Conservation (phyloP, 2,329 filamentous ascomycete species). For the Fusarium sulawesiense region DNA sequence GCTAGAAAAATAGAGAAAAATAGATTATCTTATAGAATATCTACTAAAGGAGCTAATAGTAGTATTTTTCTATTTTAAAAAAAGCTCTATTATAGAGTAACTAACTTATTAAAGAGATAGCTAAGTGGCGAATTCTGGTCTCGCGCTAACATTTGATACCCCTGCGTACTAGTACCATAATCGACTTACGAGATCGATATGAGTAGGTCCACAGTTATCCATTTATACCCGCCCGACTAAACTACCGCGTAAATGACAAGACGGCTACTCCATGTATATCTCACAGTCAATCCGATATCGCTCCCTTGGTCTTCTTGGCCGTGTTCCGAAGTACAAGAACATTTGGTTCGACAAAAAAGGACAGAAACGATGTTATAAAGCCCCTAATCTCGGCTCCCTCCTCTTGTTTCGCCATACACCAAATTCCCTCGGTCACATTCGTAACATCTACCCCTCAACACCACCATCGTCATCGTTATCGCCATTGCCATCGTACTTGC, state of each 20-base stretch:
- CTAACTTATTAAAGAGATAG: too few relatives aligned
- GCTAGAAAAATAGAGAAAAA: too few relatives aligned
- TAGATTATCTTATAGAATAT: too few relatives aligned
- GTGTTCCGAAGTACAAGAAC: neutral
- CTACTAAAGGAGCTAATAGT: too few relatives aligned
- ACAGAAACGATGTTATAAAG: neutral
- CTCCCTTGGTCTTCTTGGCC: slow-evolving; percentile 13
- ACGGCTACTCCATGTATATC: slow-evolving; percentile 28
- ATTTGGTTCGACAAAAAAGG: neutral
- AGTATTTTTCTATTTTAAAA: too few relatives aligned
- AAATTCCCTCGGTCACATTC: slow-evolving; percentile 4
- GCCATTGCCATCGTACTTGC: slow-evolving; percentile 2
- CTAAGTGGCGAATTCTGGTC: too few relatives aligned
- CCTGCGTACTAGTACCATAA: neutral
- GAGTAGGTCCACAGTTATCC: slow-evolving; percentile 40
- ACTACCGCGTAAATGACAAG: neutral
- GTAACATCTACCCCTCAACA: slow-evolving; percentile 16
- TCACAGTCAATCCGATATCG: slow-evolving; percentile 39
- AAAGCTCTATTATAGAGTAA: too few relatives aligned
- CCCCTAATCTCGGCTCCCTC: neutral
- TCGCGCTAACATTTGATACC: too few relatives aligned
- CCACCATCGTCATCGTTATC: neutral
- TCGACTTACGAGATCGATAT: neutral
- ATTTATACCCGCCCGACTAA: slow-evolving; percentile 9
- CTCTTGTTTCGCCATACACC: neutral